These are phyloP conservation scores for Chlamydomonas asymmetrica DNA, from an alignment of 139 green algal species.

Conservation along the genomic window DNA sequence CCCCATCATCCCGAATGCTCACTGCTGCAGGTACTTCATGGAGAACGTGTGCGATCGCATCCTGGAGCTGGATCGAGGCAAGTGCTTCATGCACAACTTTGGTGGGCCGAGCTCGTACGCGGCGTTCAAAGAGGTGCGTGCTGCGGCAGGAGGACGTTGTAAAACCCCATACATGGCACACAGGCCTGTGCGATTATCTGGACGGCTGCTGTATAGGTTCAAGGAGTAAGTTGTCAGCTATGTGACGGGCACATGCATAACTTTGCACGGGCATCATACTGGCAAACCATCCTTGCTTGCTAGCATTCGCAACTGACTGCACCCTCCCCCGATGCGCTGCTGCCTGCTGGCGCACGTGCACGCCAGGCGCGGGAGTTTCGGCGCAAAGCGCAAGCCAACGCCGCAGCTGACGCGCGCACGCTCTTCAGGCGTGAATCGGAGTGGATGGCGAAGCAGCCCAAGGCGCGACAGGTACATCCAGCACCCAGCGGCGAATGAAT, in stretches of 20 bases:
- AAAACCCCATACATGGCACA: too few species aligned
- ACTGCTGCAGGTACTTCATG: slow-evolving; percentile 61
- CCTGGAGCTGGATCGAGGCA: slow-evolving; percentile 74
- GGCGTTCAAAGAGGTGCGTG: slow-evolving; percentile 53
- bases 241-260: too few species aligned
- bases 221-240: too few species aligned
- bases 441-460: slow-evolving; percentile 83
- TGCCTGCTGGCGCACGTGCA: neutral
- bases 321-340: too few species aligned
- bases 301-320: too few species aligned
- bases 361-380: slow-evolving; percentile 50
- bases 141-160: too few species aligned
- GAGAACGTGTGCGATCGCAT: slow-evolving; percentile 69
- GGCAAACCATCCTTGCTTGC: too few species aligned
- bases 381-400: slow-evolving; percentile 53
- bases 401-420: slow-evolving; percentile 59
- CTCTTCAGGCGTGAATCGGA: slow-evolving; percentile 71
- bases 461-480: slow-evolving; percentile 40
- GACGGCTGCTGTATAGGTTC: too few species aligned
- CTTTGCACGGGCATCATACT: too few species aligned
- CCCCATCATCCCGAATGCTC: neutral
- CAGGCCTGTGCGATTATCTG: too few species aligned
- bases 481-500: too few species aligned
- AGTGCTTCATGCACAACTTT: slow-evolving; percentile 61
- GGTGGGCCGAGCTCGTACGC: slow-evolving; percentile 60